Percentiles rank a stretch among this genome's conserved stretches.
These are phyloP conservation scores for Trichoderma gamsii DNA, from an alignment of 495 filamentous ascomycete species.

Conservation along the genomic window DNA sequence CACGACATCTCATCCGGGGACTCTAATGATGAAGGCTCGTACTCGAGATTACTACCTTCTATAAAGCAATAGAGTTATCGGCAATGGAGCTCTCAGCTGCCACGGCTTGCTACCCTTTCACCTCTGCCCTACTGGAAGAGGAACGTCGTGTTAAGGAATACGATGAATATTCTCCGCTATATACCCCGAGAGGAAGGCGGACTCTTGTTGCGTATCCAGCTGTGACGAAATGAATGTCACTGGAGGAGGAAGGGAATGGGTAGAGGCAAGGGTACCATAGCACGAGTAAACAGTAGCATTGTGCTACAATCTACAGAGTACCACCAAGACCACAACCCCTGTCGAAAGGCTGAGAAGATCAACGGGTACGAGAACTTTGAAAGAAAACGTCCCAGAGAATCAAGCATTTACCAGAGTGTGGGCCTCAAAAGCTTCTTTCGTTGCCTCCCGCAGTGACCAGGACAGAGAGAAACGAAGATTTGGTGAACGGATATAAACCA, in stretches of 20 bases:
- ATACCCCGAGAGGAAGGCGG: neutral
- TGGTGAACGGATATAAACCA: neutral
- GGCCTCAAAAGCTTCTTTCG: conserved; percentile 5
- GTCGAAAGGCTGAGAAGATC: neutral
- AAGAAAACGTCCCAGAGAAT: neutral
- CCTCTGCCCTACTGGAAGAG: too few relatives aligned
- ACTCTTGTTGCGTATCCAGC: neutral
- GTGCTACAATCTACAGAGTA: too few relatives aligned
- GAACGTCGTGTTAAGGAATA: neutral
- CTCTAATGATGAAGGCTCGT: too few relatives aligned
- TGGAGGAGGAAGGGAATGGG: neutral
- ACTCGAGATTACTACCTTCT: too few relatives aligned
- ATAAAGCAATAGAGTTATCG: too few relatives aligned
- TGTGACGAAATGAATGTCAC: conserved; percentile 2
- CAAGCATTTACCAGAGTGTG: neutral
- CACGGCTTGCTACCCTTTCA: too few relatives aligned
- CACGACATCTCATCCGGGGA: too few relatives aligned
- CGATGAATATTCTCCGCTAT: neutral
- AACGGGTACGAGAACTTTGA: neutral
- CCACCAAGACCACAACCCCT: neutral
- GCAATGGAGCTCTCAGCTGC: too few relatives aligned
- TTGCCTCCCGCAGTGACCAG: neutral
- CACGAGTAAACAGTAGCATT: too few relatives aligned
- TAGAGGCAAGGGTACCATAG: neutral
- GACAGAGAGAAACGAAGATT: neutral